These are phyloP conservation scores for Neopestalotiopsis clavispora DNA, from an alignment of 2,329 filamentous ascomycete species.

Conservation along the genomic window DNA sequence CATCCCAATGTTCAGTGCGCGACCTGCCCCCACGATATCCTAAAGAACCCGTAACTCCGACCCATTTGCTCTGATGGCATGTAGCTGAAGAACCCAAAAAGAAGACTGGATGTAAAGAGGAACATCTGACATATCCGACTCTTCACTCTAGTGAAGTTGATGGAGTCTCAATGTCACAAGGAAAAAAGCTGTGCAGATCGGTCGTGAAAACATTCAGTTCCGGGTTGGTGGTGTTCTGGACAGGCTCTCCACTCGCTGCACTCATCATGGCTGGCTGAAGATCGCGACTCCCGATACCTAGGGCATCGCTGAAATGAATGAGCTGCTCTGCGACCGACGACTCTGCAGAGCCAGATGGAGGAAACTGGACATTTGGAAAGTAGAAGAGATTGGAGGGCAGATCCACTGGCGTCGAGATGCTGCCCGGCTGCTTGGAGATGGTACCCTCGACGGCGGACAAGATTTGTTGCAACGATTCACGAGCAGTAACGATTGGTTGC, in stretches of 20 bases:
- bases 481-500: constrained; percentile 24
- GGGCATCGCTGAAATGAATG: not conserved
- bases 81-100: too few relatives aligned
- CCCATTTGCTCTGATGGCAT: too few relatives aligned
- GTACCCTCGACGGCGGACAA: constrained; percentile 24
- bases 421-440: not conserved
- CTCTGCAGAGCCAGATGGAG: not conserved
- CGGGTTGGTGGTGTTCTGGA: constrained; percentile 21
- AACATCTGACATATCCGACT: not conserved
- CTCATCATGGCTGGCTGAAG: constrained; percentile 11
- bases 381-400: not conserved
- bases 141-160: not conserved
- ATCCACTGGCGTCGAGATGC: not conserved
- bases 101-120: too few relatives aligned
- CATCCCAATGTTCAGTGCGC: too few relatives aligned
- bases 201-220: constrained; percentile 35
- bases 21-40: too few relatives aligned
- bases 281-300: constrained; percentile 27
- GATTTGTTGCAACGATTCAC: constrained; percentile 25
- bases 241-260: not conserved
- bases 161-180: constrained; percentile 7
- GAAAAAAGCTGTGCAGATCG: constrained; percentile 33
- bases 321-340: not conserved
- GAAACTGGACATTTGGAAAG: not conserved
- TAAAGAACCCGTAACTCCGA: too few relatives aligned